These are phyloP conservation scores for Sinapis alba DNA, from an alignment of 441 rosid genomes.

Conservation along the genomic window DNA sequence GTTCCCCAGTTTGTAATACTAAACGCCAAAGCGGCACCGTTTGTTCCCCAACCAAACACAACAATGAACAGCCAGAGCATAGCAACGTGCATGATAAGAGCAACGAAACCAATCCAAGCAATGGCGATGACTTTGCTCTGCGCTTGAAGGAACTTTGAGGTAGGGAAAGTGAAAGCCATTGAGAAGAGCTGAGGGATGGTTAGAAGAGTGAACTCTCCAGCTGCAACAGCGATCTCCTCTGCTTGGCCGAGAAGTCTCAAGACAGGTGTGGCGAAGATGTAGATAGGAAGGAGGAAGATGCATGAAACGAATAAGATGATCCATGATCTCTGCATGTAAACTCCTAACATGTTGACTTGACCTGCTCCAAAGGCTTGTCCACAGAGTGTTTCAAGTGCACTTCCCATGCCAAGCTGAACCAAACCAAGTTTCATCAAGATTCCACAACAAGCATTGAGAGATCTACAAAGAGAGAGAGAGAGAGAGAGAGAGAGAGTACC, in stretches of 20 bases:
- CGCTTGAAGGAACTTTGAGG: slow-evolving; percentile 84
- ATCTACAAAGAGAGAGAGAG: too few species aligned
- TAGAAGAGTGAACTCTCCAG: slow-evolving; percentile 59
- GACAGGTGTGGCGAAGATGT: slow-evolving; percentile 68
- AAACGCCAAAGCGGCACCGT: slow-evolving; percentile 79
- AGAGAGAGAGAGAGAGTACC: slow-evolving; percentile 43
- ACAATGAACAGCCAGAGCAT: slow-evolving; percentile 55
- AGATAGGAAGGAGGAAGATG: slow-evolving; percentile 52
- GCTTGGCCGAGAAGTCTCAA: slow-evolving; percentile 60
- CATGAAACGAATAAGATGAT: slow-evolving; percentile 52
- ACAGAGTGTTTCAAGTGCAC: slow-evolving; percentile 86
- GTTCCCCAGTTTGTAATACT: slow-evolving; percentile 57
- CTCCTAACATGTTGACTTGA: slow-evolving; percentile 65
- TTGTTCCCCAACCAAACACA: slow-evolving; percentile 53
- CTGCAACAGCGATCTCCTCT: slow-evolving; percentile 53
- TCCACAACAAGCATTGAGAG: background rate
- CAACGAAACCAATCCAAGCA: slow-evolving; percentile 60
- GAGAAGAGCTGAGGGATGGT: slow-evolving; percentile 71
- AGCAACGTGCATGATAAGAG: slow-evolving; percentile 47
- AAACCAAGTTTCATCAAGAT: background rate
- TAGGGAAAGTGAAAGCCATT: slow-evolving; percentile 62
- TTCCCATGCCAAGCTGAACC: slow-evolving; percentile 87
- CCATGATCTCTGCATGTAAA: slow-evolving; percentile 90
- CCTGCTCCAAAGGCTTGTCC: slow-evolving; percentile 94
- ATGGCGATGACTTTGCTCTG: slow-evolving; percentile 68